Conservation (phyloP, 163 green algal genomes). For the Scenedesmus sp. region DNA sequence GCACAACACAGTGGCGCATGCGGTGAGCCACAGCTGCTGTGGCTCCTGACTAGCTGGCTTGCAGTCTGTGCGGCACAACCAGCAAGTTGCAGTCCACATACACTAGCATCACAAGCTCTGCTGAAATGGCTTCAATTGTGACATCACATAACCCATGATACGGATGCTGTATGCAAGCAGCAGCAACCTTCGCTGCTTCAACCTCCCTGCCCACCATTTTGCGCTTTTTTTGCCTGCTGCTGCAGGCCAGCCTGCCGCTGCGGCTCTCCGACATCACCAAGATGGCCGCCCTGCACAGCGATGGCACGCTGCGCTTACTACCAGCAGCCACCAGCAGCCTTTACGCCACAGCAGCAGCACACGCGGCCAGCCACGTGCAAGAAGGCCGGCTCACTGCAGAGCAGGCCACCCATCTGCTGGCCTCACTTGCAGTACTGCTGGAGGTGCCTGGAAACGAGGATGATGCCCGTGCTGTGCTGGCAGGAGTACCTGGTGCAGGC, state of each 20-base stretch:
- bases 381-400: neutral
- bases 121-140: too few relatives aligned
- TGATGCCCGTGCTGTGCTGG: neutral
- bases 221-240: neutral
- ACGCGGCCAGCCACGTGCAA: neutral
- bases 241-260: constrained; percentile 25
- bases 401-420: constrained; percentile 26
- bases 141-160: too few relatives aligned
- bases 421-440: constrained; percentile 28
- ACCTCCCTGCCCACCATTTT: neutral
- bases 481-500: neutral
- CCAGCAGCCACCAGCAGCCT: constrained; percentile 6
- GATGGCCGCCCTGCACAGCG: constrained; percentile 32
- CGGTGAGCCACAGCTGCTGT: neutral
- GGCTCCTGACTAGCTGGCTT: neutral
- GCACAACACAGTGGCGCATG: constrained; percentile 7
- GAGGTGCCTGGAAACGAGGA: constrained; percentile 9
- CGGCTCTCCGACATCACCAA: constrained; percentile 21
- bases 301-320: constrained; percentile 11
- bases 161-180: too few relatives aligned
- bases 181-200: too few relatives aligned
- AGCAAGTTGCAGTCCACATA: too few relatives aligned
- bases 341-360: constrained; percentile 6
- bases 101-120: too few relatives aligned
- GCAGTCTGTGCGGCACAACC: neutral